phyloP scores from a whole-genome alignment of 2,329 filamentous ascomycete genomes.

The Colletotrichum lini region DNA sequence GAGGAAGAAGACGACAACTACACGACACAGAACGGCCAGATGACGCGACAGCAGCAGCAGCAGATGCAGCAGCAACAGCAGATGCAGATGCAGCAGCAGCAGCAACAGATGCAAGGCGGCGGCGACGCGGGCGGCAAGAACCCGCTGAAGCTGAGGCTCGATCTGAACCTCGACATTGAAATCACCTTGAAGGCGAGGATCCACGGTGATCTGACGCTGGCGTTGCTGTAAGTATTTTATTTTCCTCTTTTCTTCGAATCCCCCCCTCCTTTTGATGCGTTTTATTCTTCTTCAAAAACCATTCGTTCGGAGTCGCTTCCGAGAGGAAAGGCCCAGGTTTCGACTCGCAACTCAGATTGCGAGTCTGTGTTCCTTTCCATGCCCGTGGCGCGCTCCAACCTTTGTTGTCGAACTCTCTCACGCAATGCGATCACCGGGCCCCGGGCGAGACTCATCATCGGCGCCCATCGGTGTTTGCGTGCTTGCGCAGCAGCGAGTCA shows the following conservation, averaged over 20 bases:
- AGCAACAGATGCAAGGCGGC: constrained; percentile 47
- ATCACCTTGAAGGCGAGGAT: constrained; percentile 90
- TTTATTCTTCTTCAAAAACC: not conserved
- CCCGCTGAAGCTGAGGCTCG: constrained; percentile 44
- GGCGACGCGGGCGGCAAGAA: constrained; percentile 44
- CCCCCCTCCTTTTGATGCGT: not conserved
- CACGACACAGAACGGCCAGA: constrained; percentile 30
- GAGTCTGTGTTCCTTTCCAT: constrained; percentile 5
- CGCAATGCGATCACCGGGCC: constrained; percentile 11
- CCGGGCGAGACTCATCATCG: not conserved
- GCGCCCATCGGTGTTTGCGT: not conserved
- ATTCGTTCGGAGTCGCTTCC: not conserved
- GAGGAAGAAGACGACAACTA: constrained; percentile 37
- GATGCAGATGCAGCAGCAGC: constrained; percentile 47
- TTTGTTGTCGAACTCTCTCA: not conserved
- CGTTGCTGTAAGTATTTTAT: constrained; percentile 72
- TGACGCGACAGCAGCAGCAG: constrained; percentile 32
- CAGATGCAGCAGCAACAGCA: constrained; percentile 44
- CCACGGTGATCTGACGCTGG: constrained; percentile 85
- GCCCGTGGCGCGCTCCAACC: constrained; percentile 19
- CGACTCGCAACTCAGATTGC: not conserved
- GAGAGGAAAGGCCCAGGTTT: not conserved
- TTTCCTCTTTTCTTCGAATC: not conserved
- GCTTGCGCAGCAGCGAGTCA: constrained; percentile 8
- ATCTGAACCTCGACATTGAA: constrained; percentile 86